Conservation (phyloP, 495 filamentous ascomycete species). For the Tuber aestivum region DNA sequence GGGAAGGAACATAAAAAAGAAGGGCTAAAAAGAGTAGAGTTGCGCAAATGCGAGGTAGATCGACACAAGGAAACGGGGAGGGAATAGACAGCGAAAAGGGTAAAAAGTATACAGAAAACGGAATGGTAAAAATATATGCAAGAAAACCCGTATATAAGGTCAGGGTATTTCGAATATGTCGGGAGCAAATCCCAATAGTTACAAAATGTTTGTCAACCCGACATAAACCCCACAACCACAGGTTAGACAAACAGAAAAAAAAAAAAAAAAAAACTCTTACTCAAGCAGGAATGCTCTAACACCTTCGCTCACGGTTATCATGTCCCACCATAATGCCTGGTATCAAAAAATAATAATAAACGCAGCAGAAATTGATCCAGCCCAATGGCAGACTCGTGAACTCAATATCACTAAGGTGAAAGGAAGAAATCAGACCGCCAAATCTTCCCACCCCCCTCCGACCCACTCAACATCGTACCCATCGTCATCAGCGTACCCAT, state of each 20-base stretch:
- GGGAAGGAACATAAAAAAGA: neutral
- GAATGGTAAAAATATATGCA: slow-evolving; percentile 37
- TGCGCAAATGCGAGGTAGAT: neutral
- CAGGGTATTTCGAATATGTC: slow-evolving; percentile 40
- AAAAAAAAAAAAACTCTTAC: slow-evolving; percentile 34
- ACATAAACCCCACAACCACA: slow-evolving; percentile 26
- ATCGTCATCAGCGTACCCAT: slow-evolving; percentile 38
- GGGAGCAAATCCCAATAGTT: slow-evolving; percentile 39
- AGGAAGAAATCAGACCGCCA: slow-evolving; percentile 34
- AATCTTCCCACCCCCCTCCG: slow-evolving; percentile 41
- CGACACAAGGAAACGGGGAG: neutral
- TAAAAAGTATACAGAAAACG: slow-evolving; percentile 37
- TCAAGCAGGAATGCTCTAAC: slow-evolving; percentile 24
- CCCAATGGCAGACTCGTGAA: slow-evolving; percentile 21
- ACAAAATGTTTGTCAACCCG: slow-evolving; percentile 36
- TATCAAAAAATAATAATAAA: slow-evolving; percentile 33
- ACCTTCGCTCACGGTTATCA: slow-evolving; percentile 12
- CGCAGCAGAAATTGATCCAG: slow-evolving; percentile 32
- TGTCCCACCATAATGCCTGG: slow-evolving; percentile 24
- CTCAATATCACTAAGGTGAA: slow-evolving; percentile 13
- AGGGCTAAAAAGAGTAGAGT: neutral
- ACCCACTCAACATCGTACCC: slow-evolving; percentile 42
- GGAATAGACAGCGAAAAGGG: slow-evolving; percentile 5
- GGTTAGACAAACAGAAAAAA: slow-evolving; percentile 30
- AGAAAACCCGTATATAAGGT: slow-evolving; percentile 39